Percentiles rank a stretch among this genome's conserved stretches.
phyloP scores from a whole-genome alignment of 2,329 filamentous ascomycete species.

The Ceratocystis eucalypticola region DNA sequence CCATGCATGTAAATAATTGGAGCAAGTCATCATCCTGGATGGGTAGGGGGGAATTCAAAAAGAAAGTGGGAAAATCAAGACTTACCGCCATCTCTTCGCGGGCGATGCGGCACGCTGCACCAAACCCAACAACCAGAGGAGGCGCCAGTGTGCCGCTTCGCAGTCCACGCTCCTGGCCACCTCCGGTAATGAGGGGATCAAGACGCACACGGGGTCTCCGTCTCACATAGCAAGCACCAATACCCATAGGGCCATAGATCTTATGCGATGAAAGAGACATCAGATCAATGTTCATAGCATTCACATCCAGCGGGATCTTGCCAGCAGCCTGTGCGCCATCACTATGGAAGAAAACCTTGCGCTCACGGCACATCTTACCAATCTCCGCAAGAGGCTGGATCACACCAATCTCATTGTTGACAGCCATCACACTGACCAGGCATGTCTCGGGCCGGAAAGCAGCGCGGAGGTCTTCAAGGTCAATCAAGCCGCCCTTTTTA shows the following conservation, averaged over 20 bases:
- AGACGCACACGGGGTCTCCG: slow-evolving; percentile 84
- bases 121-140: slow-evolving; percentile 78
- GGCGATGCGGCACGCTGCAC: slow-evolving; percentile 86
- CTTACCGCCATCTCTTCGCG: slow-evolving; percentile 82
- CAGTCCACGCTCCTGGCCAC: slow-evolving; percentile 88
- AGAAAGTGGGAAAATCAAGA: slow-evolving; percentile 20
- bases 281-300: slow-evolving; percentile 93
- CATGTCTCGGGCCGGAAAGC: slow-evolving; percentile 84
- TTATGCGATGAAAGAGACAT: slow-evolving; percentile 99
- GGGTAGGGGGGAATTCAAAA: slow-evolving; percentile 15
- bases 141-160: slow-evolving; percentile 89
- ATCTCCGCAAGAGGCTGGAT: slow-evolving; percentile 93
- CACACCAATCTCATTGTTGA: slow-evolving; percentile 99
- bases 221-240: slow-evolving; percentile 91
- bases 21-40: slow-evolving; percentile 60
- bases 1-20: slow-evolving; percentile 59
- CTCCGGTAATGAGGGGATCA: slow-evolving; percentile 90
- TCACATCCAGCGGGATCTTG: slow-evolving; percentile 93
- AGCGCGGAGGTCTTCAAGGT: slow-evolving; percentile 69
- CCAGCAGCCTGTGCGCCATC: slow-evolving; percentile 96
- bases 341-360: slow-evolving; percentile 96
- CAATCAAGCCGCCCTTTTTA: slow-evolving; percentile 69
- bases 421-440: slow-evolving; percentile 93
- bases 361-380: slow-evolving; percentile 75
- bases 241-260: slow-evolving; percentile 94